phyloP scores from a whole-genome alignment of 768 basidiomycete genomes.

The Amanita pseudoporphyria region DNA sequence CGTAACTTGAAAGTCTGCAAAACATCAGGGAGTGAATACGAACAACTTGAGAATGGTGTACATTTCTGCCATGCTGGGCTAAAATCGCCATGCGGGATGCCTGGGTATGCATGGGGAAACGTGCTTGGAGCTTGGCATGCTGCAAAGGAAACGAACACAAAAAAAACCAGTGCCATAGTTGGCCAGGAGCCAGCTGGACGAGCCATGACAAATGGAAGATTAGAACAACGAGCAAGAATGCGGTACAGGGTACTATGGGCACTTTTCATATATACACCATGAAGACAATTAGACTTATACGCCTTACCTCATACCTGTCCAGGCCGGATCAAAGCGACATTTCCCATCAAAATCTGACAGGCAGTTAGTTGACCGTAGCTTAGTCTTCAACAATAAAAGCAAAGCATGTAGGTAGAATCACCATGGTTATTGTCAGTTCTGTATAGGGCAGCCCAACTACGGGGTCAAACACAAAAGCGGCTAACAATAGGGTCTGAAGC shows the following conservation, averaged over 20 bases:
- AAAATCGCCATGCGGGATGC: constrained; percentile 36
- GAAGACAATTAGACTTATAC: background rate
- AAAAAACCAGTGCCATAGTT: constrained; percentile 12
- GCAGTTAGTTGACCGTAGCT: too few relatives aligned
- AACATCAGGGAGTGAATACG: background rate
- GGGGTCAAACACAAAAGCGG: too few relatives aligned
- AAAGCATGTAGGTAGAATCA: too few relatives aligned
- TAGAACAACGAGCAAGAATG: background rate
- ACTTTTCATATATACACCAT: background rate
- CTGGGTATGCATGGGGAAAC: constrained; percentile 40
- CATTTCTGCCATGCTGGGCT: constrained; percentile 55
- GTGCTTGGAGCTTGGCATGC: constrained; percentile 27
- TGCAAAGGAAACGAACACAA: constrained; percentile 14
- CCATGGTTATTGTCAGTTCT: too few relatives aligned
- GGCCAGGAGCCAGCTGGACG: constrained; percentile 5
- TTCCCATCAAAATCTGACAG: too few relatives aligned
- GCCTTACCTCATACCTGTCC: too few relatives aligned
- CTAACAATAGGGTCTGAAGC: too few relatives aligned
- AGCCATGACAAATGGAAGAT: constrained; percentile 13
- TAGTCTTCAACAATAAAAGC: too few relatives aligned
- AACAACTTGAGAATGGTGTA: constrained; percentile 14
- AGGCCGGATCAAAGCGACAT: too few relatives aligned
- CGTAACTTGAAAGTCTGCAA: constrained; percentile 51
- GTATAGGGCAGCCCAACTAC: too few relatives aligned
- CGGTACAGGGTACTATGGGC: too few relatives aligned